These are phyloP conservation scores for Apiospora malaysiana DNA, from an alignment of 2,329 filamentous ascomycete genomes.

Conservation along the genomic window DNA sequence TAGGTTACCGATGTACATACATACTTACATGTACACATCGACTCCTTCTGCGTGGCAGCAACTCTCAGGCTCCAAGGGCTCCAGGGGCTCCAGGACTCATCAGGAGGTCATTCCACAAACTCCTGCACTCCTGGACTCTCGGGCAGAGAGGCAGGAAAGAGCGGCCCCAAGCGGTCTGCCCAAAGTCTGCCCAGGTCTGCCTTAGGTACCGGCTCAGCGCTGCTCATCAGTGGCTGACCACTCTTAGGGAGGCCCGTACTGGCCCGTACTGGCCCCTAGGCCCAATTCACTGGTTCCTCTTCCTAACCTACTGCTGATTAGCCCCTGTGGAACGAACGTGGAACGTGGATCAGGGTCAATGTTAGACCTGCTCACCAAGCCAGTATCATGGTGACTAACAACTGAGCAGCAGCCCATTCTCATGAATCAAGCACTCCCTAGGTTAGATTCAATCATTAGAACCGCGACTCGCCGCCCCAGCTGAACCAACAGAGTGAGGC, in stretches of 20 bases:
- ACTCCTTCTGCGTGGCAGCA: neutral
- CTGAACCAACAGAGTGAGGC: neutral
- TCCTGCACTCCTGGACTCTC: neutral
- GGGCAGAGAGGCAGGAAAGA: constrained; percentile 16
- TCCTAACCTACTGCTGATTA: constrained; percentile 8
- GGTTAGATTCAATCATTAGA: neutral
- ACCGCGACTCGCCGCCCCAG: constrained; percentile 9
- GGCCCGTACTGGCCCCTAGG: neutral
- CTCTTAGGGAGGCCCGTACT: neutral
- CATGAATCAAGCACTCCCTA: neutral
- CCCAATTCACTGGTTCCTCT: neutral
- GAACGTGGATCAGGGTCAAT: constrained; percentile 17
- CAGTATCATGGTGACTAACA: neutral
- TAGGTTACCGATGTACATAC: no score
- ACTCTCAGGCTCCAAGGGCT: no score
- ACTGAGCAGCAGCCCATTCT: neutral
- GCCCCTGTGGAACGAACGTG: constrained; percentile 15
- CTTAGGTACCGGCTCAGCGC: neutral
- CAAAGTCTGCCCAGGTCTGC: neutral
- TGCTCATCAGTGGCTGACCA: constrained; percentile 4
- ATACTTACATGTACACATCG: no score
- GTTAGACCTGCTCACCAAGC: constrained; percentile 9
- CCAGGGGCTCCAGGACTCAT: neutral
- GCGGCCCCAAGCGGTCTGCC: constrained; percentile 1
- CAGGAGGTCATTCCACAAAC: neutral